Conservation (phyloP, 345 rosid genomes). For the Hibiscus mutabilis region DNA sequence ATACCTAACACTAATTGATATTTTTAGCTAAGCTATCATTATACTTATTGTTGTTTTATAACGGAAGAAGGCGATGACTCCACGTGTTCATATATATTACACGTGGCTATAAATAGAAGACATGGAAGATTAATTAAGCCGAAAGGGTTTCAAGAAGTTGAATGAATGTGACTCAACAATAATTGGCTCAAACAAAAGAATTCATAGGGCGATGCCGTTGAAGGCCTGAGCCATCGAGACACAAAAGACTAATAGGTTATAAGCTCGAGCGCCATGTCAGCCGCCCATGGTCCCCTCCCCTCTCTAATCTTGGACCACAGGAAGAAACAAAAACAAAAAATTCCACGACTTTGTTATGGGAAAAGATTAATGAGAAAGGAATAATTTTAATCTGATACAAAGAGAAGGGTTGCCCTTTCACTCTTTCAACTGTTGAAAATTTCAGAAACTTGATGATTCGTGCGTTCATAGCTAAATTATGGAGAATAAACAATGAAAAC, state of each 20-base stretch:
- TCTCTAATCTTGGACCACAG: background rate
- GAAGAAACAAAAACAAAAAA: background rate
- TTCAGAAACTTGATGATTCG: background rate
- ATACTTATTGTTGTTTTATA: no score
- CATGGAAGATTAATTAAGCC: background rate
- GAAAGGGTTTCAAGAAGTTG: background rate
- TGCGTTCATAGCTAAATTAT: background rate
- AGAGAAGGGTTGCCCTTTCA: background rate
- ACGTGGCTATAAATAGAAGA: background rate
- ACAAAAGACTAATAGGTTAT: background rate
- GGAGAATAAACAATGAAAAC: background rate
- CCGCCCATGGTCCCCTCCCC: conserved; percentile 9
- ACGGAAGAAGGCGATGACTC: background rate
- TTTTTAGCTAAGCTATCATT: no score
- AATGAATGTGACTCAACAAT: background rate
- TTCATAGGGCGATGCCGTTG: conserved; percentile 26
- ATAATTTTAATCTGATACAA: background rate
- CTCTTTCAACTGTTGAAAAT: background rate
- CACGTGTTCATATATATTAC: background rate
- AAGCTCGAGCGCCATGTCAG: background rate
- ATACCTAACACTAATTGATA: no score
- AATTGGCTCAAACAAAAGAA: background rate
- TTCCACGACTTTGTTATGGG: background rate
- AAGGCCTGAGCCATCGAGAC: background rate
- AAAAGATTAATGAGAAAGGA: background rate